Evolutionary conservation across 148 eudicot genomes (phyloP), one percentile per base, ranked within the genome.

Genomic region (Camellia lanceoleosa): DNA sequence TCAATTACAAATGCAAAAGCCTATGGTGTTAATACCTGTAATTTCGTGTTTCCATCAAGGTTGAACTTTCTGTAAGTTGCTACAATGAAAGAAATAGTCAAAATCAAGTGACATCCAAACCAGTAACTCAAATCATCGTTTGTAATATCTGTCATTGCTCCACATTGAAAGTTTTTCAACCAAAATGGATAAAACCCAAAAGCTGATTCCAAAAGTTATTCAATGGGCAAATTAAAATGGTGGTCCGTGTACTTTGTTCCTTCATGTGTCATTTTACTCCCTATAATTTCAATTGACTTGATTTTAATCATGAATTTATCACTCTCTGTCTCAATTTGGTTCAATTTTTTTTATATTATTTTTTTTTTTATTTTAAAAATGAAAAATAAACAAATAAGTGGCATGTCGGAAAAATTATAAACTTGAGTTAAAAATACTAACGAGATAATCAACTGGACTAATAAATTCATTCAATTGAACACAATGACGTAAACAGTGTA

Each of bases 31-130:
- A 13, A 82, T 89, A 96, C 99, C 98, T 91, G 98, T 82, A 96
- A 86, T 82, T 94, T 97, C 78, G 87, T 86, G 77, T 90, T 89
- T 79, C 89, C 91, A 70, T 87, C 97, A 41, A 96, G 95, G 75
- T 79, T 91, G 89, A 88, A 94, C 85, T 84, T 91, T 79, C 93
- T 61, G 85, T 91, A 80, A 86, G 88, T 93, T 95, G 94, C 87
- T 82, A 76, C 70, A 73, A 59, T 67, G 7, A 70, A 73, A 73
- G 30, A 66, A 76, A 42, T 8, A 69, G 71, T 70, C 71, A 62
- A 41, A 52, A 41, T 64, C 20, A 52, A 68, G 56, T 7, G 9
- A 76, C 11, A n/a, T 68, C 19, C 78, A 71, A 86, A 73, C 52
- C 54, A 68, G 55, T 76, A 47, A 42, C 11, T 30, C 38, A 30